Conservation (phyloP, 805 yeast species). For the Monosporozyma yasuniensis region DNA sequence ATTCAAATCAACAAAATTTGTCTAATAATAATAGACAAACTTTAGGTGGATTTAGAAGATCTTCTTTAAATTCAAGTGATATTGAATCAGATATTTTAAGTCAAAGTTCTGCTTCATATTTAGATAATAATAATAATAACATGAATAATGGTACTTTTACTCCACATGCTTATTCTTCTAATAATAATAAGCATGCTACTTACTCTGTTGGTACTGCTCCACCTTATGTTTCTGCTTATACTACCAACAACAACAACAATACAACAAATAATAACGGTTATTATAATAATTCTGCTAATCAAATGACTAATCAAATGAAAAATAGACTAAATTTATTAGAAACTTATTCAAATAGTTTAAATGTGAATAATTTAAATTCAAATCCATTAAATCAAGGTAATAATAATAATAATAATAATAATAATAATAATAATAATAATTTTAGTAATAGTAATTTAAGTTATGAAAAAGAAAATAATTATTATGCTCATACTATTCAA, state of each 20-base stretch:
- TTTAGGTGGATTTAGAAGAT: slow-evolving; percentile 28
- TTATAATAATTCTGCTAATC: neutral
- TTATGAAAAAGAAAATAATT: slow-evolving; percentile 1
- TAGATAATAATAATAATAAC: neutral
- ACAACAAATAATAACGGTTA: neutral
- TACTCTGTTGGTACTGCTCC: slow-evolving; percentile 29
- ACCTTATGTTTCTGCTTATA: slow-evolving; percentile 12
- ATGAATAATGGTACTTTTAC: neutral
- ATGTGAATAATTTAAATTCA: slow-evolving; percentile 5
- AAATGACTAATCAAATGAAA: neutral
- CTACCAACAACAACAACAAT: slow-evolving; percentile 2
- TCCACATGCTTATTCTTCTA: slow-evolving; percentile 12
- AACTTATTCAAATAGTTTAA: slow-evolving; percentile 22
- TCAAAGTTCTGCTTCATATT: slow-evolving; percentile 1
- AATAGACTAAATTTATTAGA: slow-evolving; percentile 16
- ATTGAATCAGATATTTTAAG: slow-evolving; percentile 18
- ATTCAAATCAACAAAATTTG: slow-evolving; percentile 1
- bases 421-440: slow-evolving; percentile 1
- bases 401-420: neutral
- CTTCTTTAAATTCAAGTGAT: slow-evolving; percentile 21
- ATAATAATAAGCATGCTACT: slow-evolving; percentile 19
- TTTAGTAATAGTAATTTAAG: neutral
- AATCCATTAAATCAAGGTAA: slow-evolving; percentile 8
- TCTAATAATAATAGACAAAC: slow-evolving; percentile 7
- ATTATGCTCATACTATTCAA: slow-evolving; percentile 1